phyloP scores from a whole-genome alignment of 768 basidiomycete species.

The Exsudoporus frostii region DNA sequence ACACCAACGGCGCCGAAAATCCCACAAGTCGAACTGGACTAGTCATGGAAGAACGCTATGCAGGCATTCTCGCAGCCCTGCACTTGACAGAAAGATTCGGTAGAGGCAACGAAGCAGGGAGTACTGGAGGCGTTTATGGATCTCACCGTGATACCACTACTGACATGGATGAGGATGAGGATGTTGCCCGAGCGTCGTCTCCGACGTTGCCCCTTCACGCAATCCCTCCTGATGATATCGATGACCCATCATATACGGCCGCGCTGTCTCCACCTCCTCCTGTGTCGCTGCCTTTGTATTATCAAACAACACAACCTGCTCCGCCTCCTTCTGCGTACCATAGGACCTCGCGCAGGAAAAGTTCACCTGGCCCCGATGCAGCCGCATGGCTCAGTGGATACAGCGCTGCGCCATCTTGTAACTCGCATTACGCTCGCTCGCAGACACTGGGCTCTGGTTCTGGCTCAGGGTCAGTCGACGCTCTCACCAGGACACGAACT shows the following conservation, averaged over 20 bases:
- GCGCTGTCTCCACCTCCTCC: constrained; percentile 28
- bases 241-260: constrained; percentile 13
- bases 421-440: constrained; percentile 28
- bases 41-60: constrained; percentile 27
- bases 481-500: constrained; percentile 26
- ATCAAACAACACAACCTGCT: constrained; percentile 6
- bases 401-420: constrained; percentile 23
- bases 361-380: constrained; percentile 29
- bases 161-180: constrained; percentile 8
- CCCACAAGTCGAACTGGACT: background rate
- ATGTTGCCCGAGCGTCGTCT: constrained; percentile 19
- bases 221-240: constrained; percentile 1
- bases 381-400: constrained; percentile 26
- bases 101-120: constrained; percentile 20
- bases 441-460: constrained; percentile 30
- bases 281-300: background rate
- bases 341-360: constrained; percentile 12
- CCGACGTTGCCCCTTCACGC: constrained; percentile 22
- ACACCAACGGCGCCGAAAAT: background rate
- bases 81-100: constrained; percentile 12
- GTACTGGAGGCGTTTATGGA: constrained; percentile 28
- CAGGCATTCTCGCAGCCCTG: constrained; percentile 25
- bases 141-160: constrained; percentile 14
- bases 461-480: constrained; percentile 24
- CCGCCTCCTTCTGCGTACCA: constrained; percentile 30